phyloP scores from a whole-genome alignment of 2,329 filamentous ascomycete species.

The Cryphonectria naterciae region DNA sequence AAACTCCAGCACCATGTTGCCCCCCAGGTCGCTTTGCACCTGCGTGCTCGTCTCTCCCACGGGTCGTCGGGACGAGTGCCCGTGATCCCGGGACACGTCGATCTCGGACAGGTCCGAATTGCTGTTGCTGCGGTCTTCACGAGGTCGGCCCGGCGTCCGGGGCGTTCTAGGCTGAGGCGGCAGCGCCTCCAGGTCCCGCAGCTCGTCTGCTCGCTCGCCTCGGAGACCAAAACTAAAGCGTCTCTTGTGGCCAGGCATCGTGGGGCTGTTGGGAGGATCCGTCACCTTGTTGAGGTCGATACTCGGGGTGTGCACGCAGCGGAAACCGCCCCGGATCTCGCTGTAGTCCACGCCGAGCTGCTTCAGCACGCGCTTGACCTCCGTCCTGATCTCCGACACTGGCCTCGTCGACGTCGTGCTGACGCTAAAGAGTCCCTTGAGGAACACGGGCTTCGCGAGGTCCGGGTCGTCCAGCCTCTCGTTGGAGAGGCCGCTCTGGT shows the following conservation, averaged over 20 bases:
- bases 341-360: constrained; percentile 88
- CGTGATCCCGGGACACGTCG: constrained; percentile 54
- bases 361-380: constrained; percentile 87
- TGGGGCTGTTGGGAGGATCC: constrained; percentile 65
- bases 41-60: constrained; percentile 90
- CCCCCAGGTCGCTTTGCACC: constrained; percentile 86
- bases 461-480: constrained; percentile 71
- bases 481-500: constrained; percentile 62
- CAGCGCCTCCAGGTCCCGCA: constrained; percentile 58
- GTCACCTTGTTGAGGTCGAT: constrained; percentile 80
- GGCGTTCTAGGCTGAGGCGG: constrained; percentile 51
- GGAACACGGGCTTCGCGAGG: constrained; percentile 88
- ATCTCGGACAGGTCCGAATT: constrained; percentile 81
- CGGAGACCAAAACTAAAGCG: constrained; percentile 83
- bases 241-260: constrained; percentile 66
- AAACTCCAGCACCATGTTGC: constrained; percentile 83
- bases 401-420: constrained; percentile 95
- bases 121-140: constrained; percentile 73
- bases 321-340: constrained; percentile 93
- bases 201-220: constrained; percentile 71
- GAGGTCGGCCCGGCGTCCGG: constrained; percentile 46
- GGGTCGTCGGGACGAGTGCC: constrained; percentile 58
- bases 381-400: constrained; percentile 79
- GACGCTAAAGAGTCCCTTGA: constrained; percentile 96
- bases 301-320: constrained; percentile 84